Percentiles rank a stretch among this genome's conserved stretches.
Conservation (phyloP, 352 stramenopile species). For the Aphanomyces cochlioides region DNA sequence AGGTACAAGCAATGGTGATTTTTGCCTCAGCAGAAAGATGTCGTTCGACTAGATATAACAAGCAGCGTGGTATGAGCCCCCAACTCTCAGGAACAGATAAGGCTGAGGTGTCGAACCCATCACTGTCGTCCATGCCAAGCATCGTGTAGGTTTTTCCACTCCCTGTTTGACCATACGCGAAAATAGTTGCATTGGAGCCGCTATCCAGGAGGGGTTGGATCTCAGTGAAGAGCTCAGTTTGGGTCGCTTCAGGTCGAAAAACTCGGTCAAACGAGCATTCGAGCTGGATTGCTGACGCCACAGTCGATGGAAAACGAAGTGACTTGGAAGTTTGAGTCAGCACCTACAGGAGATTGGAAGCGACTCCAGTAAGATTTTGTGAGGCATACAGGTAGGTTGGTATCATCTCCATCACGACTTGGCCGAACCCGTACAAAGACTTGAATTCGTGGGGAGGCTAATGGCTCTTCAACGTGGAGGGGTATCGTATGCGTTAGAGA, state of each 20-base stretch:
- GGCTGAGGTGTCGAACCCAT: slow-evolving; percentile 65
- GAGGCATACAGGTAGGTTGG: too few relatives aligned
- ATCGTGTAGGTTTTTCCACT: slow-evolving; percentile 91
- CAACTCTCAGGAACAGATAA: slow-evolving; percentile 61
- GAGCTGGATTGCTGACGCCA: slow-evolving; percentile 33
- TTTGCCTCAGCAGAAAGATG: slow-evolving; percentile 46
- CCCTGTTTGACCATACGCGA: slow-evolving; percentile 88
- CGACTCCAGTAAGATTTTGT: too few relatives aligned
- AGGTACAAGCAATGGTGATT: slow-evolving; percentile 67
- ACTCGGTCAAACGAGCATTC: slow-evolving; percentile 70
- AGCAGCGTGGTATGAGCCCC: slow-evolving; percentile 76
- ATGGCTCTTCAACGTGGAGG: too few relatives aligned
- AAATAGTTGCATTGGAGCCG: slow-evolving; percentile 87
- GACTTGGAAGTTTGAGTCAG: background rate
- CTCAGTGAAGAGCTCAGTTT: slow-evolving; percentile 77
- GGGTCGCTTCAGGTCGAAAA: slow-evolving; percentile 60
- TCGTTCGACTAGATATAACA: slow-evolving; percentile 73
- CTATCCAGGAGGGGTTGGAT: slow-evolving; percentile 60
- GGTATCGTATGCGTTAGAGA: too few relatives aligned
- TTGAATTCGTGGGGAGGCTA: slow-evolving; percentile 39
- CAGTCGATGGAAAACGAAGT: background rate
- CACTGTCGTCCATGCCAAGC: slow-evolving; percentile 50
- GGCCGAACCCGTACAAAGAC: slow-evolving; percentile 70
- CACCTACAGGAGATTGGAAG: background rate
- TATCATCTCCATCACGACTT: background rate